Percentiles rank a stretch among this genome's conserved stretches.
phyloP scores from a whole-genome alignment of 768 basidiomycete genomes.

The Lactifluus echinatus region DNA sequence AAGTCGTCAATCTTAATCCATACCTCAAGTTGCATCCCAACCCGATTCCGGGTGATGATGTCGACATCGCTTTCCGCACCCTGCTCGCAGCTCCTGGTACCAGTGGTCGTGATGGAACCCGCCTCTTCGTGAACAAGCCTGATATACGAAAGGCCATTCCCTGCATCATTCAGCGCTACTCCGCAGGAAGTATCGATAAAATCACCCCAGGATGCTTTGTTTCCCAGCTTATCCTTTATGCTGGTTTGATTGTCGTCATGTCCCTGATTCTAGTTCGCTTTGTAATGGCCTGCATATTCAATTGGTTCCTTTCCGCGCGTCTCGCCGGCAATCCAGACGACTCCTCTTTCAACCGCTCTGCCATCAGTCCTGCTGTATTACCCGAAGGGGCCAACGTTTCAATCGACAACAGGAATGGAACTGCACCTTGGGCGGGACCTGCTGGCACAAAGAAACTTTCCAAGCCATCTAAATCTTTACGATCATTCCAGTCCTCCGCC shows the following conservation, averaged over 20 bases:
- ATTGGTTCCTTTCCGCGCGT: slow-evolving; percentile 85
- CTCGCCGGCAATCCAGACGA: slow-evolving; percentile 71
- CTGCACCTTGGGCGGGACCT: slow-evolving; percentile 85
- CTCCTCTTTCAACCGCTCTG: slow-evolving; percentile 67
- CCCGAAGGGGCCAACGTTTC: slow-evolving; percentile 93
- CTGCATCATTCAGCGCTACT: slow-evolving; percentile 80
- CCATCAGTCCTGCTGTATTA: slow-evolving; percentile 91
- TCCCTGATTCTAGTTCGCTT: slow-evolving; percentile 87
- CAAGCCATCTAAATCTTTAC: slow-evolving; percentile 41
- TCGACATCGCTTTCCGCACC: slow-evolving; percentile 78
- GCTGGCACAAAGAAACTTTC: slow-evolving; percentile 42
- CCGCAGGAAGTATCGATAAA: slow-evolving; percentile 94
- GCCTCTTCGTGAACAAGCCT: slow-evolving; percentile 67
- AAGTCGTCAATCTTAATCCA: slow-evolving; percentile 86
- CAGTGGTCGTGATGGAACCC: slow-evolving; percentile 84
- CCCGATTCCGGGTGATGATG: slow-evolving; percentile 59
- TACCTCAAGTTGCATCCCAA: slow-evolving; percentile 70
- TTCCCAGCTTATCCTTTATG: slow-evolving; percentile 80
- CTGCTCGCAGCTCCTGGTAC: slow-evolving; percentile 43
- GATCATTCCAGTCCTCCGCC: slow-evolving; percentile 44
- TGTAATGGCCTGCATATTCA: slow-evolving; percentile 93
- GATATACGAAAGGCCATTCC: slow-evolving; percentile 60
- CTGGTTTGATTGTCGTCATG: slow-evolving; percentile 86
- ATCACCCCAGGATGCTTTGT: slow-evolving; percentile 94
- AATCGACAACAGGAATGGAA: slow-evolving; percentile 84